Percentiles rank a stretch among this genome's conserved stretches.
These are phyloP conservation scores for Fusarium palustre DNA, from an alignment of 2,329 filamentous ascomycete species.

Conservation along the genomic window DNA sequence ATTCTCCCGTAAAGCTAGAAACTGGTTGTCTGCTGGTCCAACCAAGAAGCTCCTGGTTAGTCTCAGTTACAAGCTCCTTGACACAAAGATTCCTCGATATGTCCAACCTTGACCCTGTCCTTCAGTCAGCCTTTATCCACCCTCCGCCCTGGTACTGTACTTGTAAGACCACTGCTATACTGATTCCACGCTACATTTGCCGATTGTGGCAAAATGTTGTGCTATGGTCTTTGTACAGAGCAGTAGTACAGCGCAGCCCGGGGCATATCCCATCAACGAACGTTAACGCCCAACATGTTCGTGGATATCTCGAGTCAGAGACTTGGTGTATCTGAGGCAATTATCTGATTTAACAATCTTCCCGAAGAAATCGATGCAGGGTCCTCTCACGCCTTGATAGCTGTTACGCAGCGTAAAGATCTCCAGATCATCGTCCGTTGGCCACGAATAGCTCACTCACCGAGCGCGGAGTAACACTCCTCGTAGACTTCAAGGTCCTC, in stretches of 20 bases:
- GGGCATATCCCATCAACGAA: constrained; percentile 6
- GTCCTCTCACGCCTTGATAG: neutral
- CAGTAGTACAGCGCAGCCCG: constrained; percentile 20
- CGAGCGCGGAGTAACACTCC: constrained; percentile 10
- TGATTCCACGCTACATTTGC: constrained; percentile 9
- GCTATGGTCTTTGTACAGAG: neutral
- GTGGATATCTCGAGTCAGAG: constrained; percentile 8
- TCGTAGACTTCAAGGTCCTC: neutral
- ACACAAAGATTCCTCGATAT: constrained; percentile 17
- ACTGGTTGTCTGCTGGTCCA: neutral
- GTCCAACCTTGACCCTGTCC: constrained; percentile 24
- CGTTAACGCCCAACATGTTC: constrained; percentile 33
- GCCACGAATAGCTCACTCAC: constrained; percentile 11
- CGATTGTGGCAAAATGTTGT: constrained; percentile 30
- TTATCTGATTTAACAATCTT: constrained; percentile 21
- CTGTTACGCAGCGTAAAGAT: constrained; percentile 30
- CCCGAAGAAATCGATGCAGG: constrained; percentile 5
- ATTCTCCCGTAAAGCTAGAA: constrained; percentile 10
- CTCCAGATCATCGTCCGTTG: constrained; percentile 33
- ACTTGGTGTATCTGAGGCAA: constrained; percentile 3
- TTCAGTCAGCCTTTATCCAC: constrained; percentile 13
- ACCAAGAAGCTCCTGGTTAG: neutral
- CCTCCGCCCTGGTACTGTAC: constrained; percentile 9
- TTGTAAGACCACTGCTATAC: neutral
- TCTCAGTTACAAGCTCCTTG: constrained; percentile 11